Base-by-base conservation (phyloP, 768 basidiomycete genomes). In the Imleria badia region DNA sequence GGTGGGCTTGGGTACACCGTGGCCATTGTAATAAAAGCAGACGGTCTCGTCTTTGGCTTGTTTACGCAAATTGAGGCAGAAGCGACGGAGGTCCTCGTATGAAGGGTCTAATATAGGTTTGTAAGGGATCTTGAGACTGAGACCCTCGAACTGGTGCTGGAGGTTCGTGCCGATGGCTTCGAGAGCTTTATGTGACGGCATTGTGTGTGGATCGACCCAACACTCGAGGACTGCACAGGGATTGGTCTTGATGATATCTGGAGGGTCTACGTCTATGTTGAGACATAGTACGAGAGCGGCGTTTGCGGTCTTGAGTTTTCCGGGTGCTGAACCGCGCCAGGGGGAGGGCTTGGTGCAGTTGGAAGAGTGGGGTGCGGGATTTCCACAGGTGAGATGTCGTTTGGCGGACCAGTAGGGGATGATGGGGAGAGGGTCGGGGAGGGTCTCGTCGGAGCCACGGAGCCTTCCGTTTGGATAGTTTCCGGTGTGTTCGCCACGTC, bases 21-120 rank as follows among this genome's bases (percentile, higher is more conserved):
- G 97, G 3, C 97, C 97, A 60, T 98, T 99, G 74, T 98, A 99
- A 73, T 98, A 93, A 72, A 98, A 96, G 29, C 98, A 76, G 8
- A 93, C 86, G 3, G 97, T 87, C 66, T 99, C 97, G 35, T 94
- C 90, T 69, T 94, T 93, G 1, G 96, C 94, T 46, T 86, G 83
- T 64, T 89, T 91, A 51, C 97, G 85, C 38, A 96, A 73, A 20
- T 80, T 85, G 52, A 85, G 78, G 65, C 94, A 97, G 60, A 93
- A 90, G 52, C 89, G 85, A 66, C 89, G 89, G 36, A 96, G 79
- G 62, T 98, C 96, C 64, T 98, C 95, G 58, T 94, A 86, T 1
- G 92, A 92, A 10, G 97, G 97, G 70, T 99, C 97, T 34, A 97
- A 80, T 61, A 94, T 90, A 56, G 93, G 87, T 72, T 97, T 98